Base-by-base conservation (phyloP, 441 rosid genomes). In the Mallotus japonicus region DNA sequence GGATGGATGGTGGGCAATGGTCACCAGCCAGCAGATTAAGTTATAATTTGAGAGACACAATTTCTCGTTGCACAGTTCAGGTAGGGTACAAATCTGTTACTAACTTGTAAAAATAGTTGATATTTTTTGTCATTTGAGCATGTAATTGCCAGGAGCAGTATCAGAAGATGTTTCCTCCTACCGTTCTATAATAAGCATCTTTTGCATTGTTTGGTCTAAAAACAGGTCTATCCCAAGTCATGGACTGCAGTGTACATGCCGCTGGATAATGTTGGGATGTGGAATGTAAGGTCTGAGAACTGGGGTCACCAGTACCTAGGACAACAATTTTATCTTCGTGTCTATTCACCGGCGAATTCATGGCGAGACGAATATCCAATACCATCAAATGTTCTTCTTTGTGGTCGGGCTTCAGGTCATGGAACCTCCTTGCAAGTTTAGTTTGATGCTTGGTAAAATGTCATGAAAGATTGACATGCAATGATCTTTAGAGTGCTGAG, bases 1-100 rank as follows among this genome's bases (percentile, higher is more conserved):
- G 95, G 73, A 90, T 92, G 93, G 90, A 90, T 53, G 84, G 91
- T 74, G 93, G 91, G 62, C 86, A 85, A 55, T 92, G 95, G 97
- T 79, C 87, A 51, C 79, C 85, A 10, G 88, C 80, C 3, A 86
- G 89, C 79, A 83, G 90, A 78, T 75, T 70, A 46, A 61, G 56
- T 63, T 92, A 90, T 81, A 92, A 90, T 80, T 70, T 87, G 78
- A 80, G 86, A 61, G 97, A 92, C 37, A 81, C 95, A 13, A 64
- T 92, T 74, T 83, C 91, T 49, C 91, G 92, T 16, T 83, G 85
- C 81, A 92, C 93, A 37, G 86, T 84, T 75, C 93, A 91, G 90
- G 97, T 91, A 82, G 22, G 54, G 4, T 6, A 49, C 12, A 58
- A 11, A 71, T 17, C 34, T 40, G 37, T 19, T 42, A 57, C 11